Base-by-base conservation (phyloP, 2,329 filamentous ascomycete genomes). In the Cladosporium sp. region DNA sequence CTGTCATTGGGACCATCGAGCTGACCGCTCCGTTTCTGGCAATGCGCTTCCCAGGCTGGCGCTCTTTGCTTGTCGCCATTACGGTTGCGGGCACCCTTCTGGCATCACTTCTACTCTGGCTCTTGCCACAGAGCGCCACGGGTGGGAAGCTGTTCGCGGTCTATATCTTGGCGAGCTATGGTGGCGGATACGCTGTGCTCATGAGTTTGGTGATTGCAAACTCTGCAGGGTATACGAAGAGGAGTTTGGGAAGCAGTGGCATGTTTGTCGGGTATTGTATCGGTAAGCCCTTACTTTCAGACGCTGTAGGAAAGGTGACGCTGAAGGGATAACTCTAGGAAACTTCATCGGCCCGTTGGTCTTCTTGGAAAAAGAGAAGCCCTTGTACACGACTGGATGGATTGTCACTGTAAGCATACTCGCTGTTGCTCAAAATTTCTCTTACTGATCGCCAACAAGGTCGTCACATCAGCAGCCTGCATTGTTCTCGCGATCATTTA, bases 221-320 rank as follows among this genome's bases (percentile, higher is more conserved):
- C 53, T 77, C 72, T 9, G 73, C 76, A 0, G 76, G 76, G 1
- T 78, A 78, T 46, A 78, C 76, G 0, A 78, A 78, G 60, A 64
- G 73, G 1, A 71, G 71, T 1, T 63, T 78, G 1, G 71, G 70
- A 1, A 74, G 72, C 1, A 74, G 73, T 2, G 74, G 74, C 0
- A 64, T 77, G 5, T 78, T 74, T 43, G 70, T 78, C 16, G 76
- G 75, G 1, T 78, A 78, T 55, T 78, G 75, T 55, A 62, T 77
- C 7, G 74, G 72, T 72, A 52, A 50, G 52, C 9, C 9, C 22
- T 15, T n/a, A 2, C 22, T 9, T 9, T 5, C 22, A 27, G 4
- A 9, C 9, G 9, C 5, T 27, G 22, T 27, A 5, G 5, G 9
- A 27, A 27, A 9, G 4, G 22, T 27, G 22, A 19, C 56, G 27